Base-by-base conservation (phyloP, 768 basidiomycete genomes). In the Lactarius trivialis region DNA sequence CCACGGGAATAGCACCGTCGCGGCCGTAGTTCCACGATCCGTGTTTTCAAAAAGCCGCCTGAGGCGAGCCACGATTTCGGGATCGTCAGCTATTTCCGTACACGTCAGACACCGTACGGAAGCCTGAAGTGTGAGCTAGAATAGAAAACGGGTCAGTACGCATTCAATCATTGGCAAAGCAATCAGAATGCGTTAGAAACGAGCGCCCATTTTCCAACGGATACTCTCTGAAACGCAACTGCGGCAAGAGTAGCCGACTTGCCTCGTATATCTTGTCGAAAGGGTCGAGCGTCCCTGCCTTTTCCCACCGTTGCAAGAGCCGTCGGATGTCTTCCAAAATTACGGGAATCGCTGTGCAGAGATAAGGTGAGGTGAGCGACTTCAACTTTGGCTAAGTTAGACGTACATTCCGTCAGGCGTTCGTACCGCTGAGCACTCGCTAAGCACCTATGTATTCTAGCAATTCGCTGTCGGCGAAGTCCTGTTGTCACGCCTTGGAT, bases 1-100 rank as follows among this genome's bases (percentile, higher is more conserved):
- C 89, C 89, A 91, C 39, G 89, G 89, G 33, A 89, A 73, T 17
- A 91, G 79, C 59, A 91, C 79, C 3, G 85, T 86, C 2, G 84
- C 79, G 0, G 88, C 86, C 0, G 89, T 90, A 2, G 86, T 89
- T 52, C 84, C 84, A 19, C 74, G 75, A 68, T 91, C 89, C 58
- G 91, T 77, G 36, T 73, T 77, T 68, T 89, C 86, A 68, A 90
- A 90, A 55, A 90, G 74, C 55, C 70, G 70, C 70, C 84, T 85
- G 61, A 91, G 78, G 24, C 82, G 84, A 49, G 77, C 74, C 65
- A 89, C 89, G 55, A 81, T 73, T 26, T 69, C 77, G 39, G 83
- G 76, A 68, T 90, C 82, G 66, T 87, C 81, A 19, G n/a, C n/a
- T n/a, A n/a, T n/a, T n/a, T n/a, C n/a, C n/a, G n/a, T n/a, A n/a